Evolutionary conservation across 495 filamentous ascomycete species (phyloP), one percentile per base, ranked within the genome.

Genomic region (Aspergillus haitiensis): DNA sequence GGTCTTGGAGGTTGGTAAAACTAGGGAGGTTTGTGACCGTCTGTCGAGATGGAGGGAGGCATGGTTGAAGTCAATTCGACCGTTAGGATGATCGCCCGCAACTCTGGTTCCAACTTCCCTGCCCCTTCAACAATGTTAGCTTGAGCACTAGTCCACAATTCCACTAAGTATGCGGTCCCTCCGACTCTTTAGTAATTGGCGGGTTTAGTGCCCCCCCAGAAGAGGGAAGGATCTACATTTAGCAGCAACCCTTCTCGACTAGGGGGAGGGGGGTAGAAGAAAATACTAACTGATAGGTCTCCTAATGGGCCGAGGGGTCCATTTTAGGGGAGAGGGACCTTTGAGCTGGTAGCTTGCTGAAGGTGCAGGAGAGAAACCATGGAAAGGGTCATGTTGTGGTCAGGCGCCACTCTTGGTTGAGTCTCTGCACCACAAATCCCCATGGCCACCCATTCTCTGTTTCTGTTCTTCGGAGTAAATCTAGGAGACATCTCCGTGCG

Each of bases 401-500:
- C 34, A 56, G 49, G 21, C 47, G 52, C 67, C 67, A 70, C 21
- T 65, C 60, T 27, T 45, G 54, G 40, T 36, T 60, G 13, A 70
- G 59, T 21, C 59, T 56, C 50, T 67, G 60, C 12, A 59, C 39
- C 27, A 62, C 44, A 52, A 63, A 70, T 33, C 58, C 36, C 67
- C 67, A 70, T 21, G 67, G 63, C 67, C 67, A 70, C 15, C 67
- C 67, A 32, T 65, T 65, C 40, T 70, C 67, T 21, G 58, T 45
- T 52, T 70, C 64, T 31, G 67, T 70, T 40, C 61, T 53, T 36
- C 53, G 67, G 10, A 70, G 58, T 2, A 70, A 54, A 44, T 67
- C 67, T 0, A 70, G 60, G 9, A 70, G 60, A 44, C 57, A 60
- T 32, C 51, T 64, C 27, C 64, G 67, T 6, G 64, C 60, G 2